These are phyloP conservation scores for Candida glucosophila DNA, from an alignment of 1,139 yeast genomes.

Conservation along the genomic window DNA sequence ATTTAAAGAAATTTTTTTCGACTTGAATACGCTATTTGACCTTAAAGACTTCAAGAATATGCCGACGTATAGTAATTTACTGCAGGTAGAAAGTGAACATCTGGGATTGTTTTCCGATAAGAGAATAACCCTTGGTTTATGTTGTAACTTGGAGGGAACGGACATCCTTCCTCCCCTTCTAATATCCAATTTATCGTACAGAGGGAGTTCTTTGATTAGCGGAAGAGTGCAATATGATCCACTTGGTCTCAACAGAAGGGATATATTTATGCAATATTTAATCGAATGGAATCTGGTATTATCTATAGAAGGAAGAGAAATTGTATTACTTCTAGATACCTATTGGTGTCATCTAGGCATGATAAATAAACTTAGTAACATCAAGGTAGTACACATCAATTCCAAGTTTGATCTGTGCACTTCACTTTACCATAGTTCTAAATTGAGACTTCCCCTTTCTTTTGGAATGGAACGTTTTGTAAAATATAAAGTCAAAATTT, in stretches of 20 bases:
- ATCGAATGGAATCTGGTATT: slow-evolving; percentile 7
- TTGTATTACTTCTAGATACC: slow-evolving; percentile 9
- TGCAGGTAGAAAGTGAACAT: slow-evolving; percentile 3
- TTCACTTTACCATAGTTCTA: slow-evolving; percentile 4
- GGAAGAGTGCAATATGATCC: slow-evolving; percentile 5
- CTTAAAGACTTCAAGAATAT: slow-evolving; percentile 5
- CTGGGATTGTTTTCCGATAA: slow-evolving; percentile 4
- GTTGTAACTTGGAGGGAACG: slow-evolving; percentile 12
- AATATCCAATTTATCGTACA: slow-evolving; percentile 7
- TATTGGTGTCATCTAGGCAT: slow-evolving; percentile 10
- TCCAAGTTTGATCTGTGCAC: slow-evolving; percentile 10
- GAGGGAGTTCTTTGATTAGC: slow-evolving; percentile 2
- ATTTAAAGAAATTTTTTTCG: slow-evolving; percentile 11
- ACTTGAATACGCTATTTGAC: slow-evolving; percentile 8
- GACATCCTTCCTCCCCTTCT: slow-evolving; percentile 12
- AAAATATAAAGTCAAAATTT: slow-evolving; percentile 6
- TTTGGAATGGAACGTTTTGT: slow-evolving; percentile 14
- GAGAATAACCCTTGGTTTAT: slow-evolving; percentile 11
- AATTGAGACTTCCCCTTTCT: slow-evolving; percentile 12
- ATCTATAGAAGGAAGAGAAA: slow-evolving; percentile 4
- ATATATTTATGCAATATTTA: slow-evolving; percentile 7
- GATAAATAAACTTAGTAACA: slow-evolving; percentile 9
- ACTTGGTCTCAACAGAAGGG: slow-evolving; percentile 8
- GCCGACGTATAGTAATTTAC: slow-evolving; percentile 1
- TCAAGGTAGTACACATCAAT: slow-evolving; percentile 11